Evolutionary conservation across 495 filamentous ascomycete genomes (phyloP), one percentile per base, ranked within the genome.

Genomic region (Penicillium robsamsonii): DNA sequence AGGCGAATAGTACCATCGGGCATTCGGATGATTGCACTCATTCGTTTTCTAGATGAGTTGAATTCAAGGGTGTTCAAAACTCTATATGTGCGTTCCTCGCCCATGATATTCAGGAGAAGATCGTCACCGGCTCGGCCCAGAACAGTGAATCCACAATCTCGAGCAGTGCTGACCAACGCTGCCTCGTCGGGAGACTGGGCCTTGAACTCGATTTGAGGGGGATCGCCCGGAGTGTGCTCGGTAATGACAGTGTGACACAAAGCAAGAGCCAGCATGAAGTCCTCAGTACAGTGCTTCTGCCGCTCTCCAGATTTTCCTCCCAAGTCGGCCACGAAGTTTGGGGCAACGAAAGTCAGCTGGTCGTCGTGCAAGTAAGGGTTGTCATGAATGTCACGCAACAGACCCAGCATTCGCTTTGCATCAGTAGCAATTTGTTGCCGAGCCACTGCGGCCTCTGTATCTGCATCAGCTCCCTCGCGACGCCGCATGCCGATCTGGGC

Each of bases 181-280:
- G 94, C 93, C 71, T 99, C 95, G 68, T 99, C 95, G 11, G 95
- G 95, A 35, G 92, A 96, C 63, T 99, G 95, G 4, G 95, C 95
- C 71, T 93, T 97, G 80, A 96, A 97, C 50, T 94, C 87, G 52
- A 97, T 91, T 68, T 81, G 87, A 5, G 94, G 93, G 17, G 89
- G 91, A 60, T 96, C 87, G 9, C 92, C 92, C 0, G 92, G 91
- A 13, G 87, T 84, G 56, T 86, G 84, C 62, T 99, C 95, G 15
- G 95, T 88, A 47, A 99, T 92, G 55, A 97, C 95, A 0, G 92
- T 94, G 64, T 99, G 95, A 65, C 95, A 99, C 43, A 99, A 81
- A 8, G 95, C 92, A 45, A 99, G 81, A 37, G 91, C 89, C 44
- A 97, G 78, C 93, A 99, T 97, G 73, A 99, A 99, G 57, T 89